A percentile compares a stretch with the other conserved stretches of the same genome.
Evolutionary conservation across 495 filamentous ascomycete species (phyloP).

Genomic region (Mycothermus thermophilus): DNA sequence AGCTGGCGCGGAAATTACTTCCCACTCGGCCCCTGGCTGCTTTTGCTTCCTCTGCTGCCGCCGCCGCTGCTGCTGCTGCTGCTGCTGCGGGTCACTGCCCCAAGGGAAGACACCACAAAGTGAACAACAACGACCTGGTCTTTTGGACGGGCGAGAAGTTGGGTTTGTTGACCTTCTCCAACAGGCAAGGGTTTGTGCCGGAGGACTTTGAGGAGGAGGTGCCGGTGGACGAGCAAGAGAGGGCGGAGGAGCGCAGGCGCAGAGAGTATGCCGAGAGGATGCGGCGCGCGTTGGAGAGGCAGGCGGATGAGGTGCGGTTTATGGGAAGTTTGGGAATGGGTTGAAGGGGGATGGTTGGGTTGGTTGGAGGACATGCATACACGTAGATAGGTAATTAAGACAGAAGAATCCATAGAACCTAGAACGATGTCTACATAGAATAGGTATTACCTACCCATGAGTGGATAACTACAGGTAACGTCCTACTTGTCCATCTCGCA

Average conservation of each 20-base stretch:
- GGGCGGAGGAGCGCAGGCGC: constrained; percentile 29
- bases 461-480: too few relatives aligned
- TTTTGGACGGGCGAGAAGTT: constrained; percentile 74
- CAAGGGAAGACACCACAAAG: constrained; percentile 10
- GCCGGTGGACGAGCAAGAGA: constrained; percentile 31
- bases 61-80: not conserved
- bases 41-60: not conserved
- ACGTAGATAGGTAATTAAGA: too few relatives aligned
- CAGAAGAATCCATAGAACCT: too few relatives aligned
- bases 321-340: constrained; percentile 52
- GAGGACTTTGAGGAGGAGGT: constrained; percentile 35
- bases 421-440: too few relatives aligned
- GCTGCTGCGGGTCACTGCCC: not conserved
- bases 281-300: constrained; percentile 59
- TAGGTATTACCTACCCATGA: too few relatives aligned
- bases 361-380: too few relatives aligned
- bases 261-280: constrained; percentile 52
- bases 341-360: too few relatives aligned
- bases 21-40: constrained; percentile 33
- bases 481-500: too few relatives aligned
- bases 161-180: constrained; percentile 52
- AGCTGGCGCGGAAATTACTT: constrained; percentile 56
- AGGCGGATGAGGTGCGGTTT: constrained; percentile 73
- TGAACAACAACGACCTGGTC: constrained; percentile 50
- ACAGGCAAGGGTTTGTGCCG: constrained; percentile 30